Base-by-base conservation (phyloP, 129 eudicot genomes). In the Erigeron canadensis region DNA sequence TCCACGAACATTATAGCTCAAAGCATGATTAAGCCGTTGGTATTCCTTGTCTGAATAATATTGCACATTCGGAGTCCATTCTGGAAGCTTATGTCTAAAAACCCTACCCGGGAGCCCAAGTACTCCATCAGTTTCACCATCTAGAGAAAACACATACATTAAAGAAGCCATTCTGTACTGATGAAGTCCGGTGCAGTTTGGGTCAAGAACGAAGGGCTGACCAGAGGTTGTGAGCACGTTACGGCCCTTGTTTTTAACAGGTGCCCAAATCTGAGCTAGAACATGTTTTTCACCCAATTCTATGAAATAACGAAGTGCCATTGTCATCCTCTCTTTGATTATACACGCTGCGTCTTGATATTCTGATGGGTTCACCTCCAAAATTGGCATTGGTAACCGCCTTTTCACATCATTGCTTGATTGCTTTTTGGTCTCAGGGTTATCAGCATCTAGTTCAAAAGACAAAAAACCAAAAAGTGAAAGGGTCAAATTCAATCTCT, bases 31-130 rank as follows among this genome's bases (percentile, higher is more conserved):
- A 47, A 86, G 91, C 42, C 97, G 86, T 39, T 86, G 86, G 56
- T 86, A 95, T 62, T 95, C 99, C 76, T 88, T 86, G 63, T 90
- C 87, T 10, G 99, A 85, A 73, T 95, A 95, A 72, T 86, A 95
- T 80, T 90, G 99, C 78, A 95, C 99, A 78, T 95, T 84, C 6
- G 99, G 99, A 59, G 99, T 88, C 97, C 97, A 95, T 74, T 95
- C 99, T 1, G 99, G 99, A 72, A 90, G 79, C 79, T 83, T 88
- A 54, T 88, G 89, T 65, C 86, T 75, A 50, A 90, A 95, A 45
- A 90, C 97, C 70, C 97, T 94, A 37, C 87, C 99, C 1, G 99
- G 99, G 55, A 95, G 87, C 69, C 99, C 99, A 19, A 89, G 87
- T 44, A 79, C 79, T 69, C 84, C 91, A 65, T 84, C 88, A 17